phyloP scores from a whole-genome alignment of 768 basidiomycete genomes.

The Pluteus cervinus region DNA sequence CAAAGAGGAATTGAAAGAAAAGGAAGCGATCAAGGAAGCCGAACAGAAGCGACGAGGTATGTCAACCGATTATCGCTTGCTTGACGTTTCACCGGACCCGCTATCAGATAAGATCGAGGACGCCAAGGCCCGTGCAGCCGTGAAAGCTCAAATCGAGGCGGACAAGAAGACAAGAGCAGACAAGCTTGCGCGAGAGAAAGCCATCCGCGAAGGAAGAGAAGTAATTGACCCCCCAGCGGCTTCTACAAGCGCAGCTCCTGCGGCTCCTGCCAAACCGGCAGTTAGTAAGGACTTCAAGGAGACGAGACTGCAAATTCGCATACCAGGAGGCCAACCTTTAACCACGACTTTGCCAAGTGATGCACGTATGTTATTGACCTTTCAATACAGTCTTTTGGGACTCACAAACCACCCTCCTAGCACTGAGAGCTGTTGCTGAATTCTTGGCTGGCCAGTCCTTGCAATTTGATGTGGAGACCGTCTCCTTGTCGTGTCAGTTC shows the following conservation, averaged over 20 bases:
- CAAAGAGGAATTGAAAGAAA: conserved; percentile 70
- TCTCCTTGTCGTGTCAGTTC: conserved; percentile 75
- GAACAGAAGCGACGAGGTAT: conserved; percentile 75
- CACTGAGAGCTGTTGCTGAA: conserved; percentile 81
- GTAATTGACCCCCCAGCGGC: conserved; percentile 32
- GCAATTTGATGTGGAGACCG: conserved; percentile 67
- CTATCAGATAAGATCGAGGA: conserved; percentile 83
- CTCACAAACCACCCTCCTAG: conserved; percentile 29
- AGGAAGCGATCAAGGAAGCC: conserved; percentile 79
- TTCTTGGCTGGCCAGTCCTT: conserved; percentile 74
- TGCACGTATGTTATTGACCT: conserved; percentile 44
- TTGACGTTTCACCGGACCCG: background rate
- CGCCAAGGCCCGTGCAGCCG: conserved; percentile 73
- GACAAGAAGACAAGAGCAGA: conserved; percentile 88
- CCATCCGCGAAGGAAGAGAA: conserved; percentile 83
- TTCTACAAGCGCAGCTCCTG: conserved; percentile 17
- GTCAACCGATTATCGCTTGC: conserved; percentile 1
- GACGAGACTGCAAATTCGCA: conserved; percentile 85
- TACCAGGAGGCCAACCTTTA: conserved; percentile 76
- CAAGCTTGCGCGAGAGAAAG: conserved; percentile 87
- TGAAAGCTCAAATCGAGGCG: conserved; percentile 92
- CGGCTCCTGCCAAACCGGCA: conserved; percentile 27
- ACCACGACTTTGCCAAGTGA: conserved; percentile 79
- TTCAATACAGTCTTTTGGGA: conserved; percentile 1
- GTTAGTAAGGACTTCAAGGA: conserved; percentile 76